Evolutionary conservation across 345 rosid species (phyloP).

Genomic region (Barbarea vulgaris): DNA sequence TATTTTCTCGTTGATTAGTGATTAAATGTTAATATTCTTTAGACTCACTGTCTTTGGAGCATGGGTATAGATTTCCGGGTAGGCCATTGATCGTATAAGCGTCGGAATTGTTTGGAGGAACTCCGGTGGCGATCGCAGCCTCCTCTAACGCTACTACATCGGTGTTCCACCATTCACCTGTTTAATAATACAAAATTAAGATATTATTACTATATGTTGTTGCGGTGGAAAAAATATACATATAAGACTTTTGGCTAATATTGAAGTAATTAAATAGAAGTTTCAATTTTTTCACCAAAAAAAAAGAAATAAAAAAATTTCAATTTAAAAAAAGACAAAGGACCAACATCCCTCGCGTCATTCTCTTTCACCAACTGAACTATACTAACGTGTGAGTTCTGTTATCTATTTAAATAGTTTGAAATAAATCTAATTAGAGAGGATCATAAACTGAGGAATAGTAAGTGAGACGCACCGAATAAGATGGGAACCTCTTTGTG

Average conservation of each 20-base stretch:
- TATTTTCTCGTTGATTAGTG: neutral
- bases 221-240: neutral
- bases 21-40: neutral
- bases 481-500: constrained; percentile 71
- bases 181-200: neutral
- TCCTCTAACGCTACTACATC: constrained; percentile 63
- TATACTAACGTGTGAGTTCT: constrained; percentile 4
- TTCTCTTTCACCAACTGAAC: constrained; percentile 23
- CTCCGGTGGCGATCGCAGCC: constrained; percentile 58
- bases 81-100: constrained; percentile 87
- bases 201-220: neutral
- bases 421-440: neutral
- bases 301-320: too few species aligned
- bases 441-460: neutral
- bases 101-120: constrained; percentile 60
- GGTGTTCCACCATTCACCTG: constrained; percentile 97
- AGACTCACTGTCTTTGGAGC: constrained; percentile 63
- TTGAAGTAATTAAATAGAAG: neutral
- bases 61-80: constrained; percentile 89
- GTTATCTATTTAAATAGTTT: neutral
- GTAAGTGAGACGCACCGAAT: constrained; percentile 50
- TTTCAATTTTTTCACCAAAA: neutral
- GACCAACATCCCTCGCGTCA: constrained; percentile 16
- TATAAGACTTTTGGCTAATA: constrained; percentile 4
- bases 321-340: neutral